A percentile compares a stretch with the other conserved stretches of the same genome.
phyloP scores from a whole-genome alignment of 2,329 filamentous ascomycete genomes.

The Fusarium tanahbumbuense region DNA sequence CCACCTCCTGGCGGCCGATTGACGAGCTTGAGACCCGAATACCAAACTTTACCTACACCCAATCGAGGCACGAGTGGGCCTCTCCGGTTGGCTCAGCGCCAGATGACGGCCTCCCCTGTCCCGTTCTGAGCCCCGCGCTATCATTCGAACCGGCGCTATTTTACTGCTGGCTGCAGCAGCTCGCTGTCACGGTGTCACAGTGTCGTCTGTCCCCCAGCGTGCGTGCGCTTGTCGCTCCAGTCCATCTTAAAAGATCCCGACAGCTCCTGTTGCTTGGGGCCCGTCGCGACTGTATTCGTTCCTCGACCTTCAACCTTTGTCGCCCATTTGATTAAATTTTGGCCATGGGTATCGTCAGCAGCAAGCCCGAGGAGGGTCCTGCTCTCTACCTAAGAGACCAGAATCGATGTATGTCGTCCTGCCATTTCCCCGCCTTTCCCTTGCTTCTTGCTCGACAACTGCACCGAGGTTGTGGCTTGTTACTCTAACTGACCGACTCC shows the following conservation, averaged over 20 bases:
- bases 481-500: conserved; percentile 37
- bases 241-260: conserved; percentile 45
- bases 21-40: conserved; percentile 29
- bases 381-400: conserved; percentile 90
- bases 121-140: conserved; percentile 48
- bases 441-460: conserved; percentile 18
- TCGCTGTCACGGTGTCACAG: conserved; percentile 42
- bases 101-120: conserved; percentile 48
- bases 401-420: conserved; percentile 77
- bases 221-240: conserved; percentile 32
- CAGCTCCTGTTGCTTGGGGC: conserved; percentile 39
- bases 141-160: conserved; percentile 42
- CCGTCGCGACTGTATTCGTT: conserved; percentile 37
- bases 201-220: conserved; percentile 41
- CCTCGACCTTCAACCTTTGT: conserved; percentile 34
- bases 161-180: conserved; percentile 37
- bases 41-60: conserved; percentile 31
- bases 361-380: conserved; percentile 85
- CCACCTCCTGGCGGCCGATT: conserved; percentile 28
- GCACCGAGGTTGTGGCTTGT: conserved; percentile 30
- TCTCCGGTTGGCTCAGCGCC: conserved; percentile 48
- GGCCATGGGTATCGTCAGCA: conserved; percentile 92
- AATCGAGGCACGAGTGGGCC: conserved; percentile 44
- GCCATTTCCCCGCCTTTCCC: conserved; percentile 23
- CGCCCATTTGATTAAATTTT: conserved; percentile 45